Evolutionary conservation across 1,139 yeast genomes (phyloP), one percentile per base, ranked within the genome.

Genomic region (Suhomyces atakaporum): DNA sequence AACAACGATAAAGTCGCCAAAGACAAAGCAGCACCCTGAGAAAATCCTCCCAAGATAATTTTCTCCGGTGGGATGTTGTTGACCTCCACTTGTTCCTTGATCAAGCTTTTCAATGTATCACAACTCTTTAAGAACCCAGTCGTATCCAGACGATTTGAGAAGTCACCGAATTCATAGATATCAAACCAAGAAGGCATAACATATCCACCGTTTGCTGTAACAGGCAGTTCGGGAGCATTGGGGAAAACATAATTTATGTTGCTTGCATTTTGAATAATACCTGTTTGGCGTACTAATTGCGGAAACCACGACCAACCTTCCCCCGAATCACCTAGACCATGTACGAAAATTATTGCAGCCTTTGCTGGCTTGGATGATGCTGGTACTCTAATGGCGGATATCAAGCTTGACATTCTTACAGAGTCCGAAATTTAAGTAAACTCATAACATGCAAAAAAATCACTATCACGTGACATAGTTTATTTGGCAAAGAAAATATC

Each of bases 321-420:
- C 6, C 96, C 97, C 2, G 85, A 60, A 56, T 90, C 98, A 7
- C 98, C 98, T 13, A 92, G 69, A 0, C 98, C 98, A 55, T 92
- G 98, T 38, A 88, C 55, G 45, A 92, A 77, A 20, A 92, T 87
- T 20, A 90, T 66, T 1, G 95, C 82, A 1, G 89, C 54, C 34
- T 56, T 60, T 6, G 71, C 67, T 5, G 66, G 63, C 39, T 44
- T 49, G 16, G 36, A 83, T 2, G 79, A 63, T 10, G 84, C 73
- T 1, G 70, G 66, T 14, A 66, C 50, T 42, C 71, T 60, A 7
- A 73, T 58, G 3, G 75, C 69, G 24, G 63, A 56, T 25, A 60
- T 41, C 2, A 28, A 15, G 9, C 8, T 16, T 9, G 40, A 29
- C 42, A 36, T 36, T 23, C 12, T n/a, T n/a, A n/a, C n/a, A n/a